Evolutionary conservation across 768 basidiomycete species (phyloP).

Genomic region (Termitomyces titanicus): DNA sequence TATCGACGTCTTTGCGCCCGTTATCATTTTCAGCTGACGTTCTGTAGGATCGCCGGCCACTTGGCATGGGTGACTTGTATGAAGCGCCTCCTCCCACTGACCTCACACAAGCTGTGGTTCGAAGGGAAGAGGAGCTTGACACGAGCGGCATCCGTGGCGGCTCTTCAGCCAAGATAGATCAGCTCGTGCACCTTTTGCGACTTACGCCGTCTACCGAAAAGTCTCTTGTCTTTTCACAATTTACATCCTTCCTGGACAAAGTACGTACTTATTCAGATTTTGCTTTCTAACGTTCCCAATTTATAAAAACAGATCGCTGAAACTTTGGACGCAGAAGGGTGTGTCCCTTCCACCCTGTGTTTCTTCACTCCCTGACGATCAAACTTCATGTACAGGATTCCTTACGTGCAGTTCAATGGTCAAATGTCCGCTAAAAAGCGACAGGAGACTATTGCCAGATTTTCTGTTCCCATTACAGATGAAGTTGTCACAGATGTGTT

Average conservation of each 20-base stretch:
- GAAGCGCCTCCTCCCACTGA: slow-evolving; percentile 65
- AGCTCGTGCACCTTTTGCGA: slow-evolving; percentile 68
- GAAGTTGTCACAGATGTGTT: slow-evolving; percentile 7
- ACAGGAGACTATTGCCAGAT: slow-evolving; percentile 71
- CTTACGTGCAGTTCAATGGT: slow-evolving; percentile 82
- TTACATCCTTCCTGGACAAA: slow-evolving; percentile 82
- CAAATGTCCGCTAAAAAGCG: slow-evolving; percentile 79
- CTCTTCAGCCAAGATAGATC: slow-evolving; percentile 84
- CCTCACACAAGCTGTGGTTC: slow-evolving; percentile 56
- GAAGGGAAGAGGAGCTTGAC: slow-evolving; percentile 36
- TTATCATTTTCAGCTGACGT: neutral
- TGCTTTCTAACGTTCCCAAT: neutral
- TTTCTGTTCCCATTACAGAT: slow-evolving; percentile 60
- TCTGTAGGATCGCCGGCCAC: slow-evolving; percentile 64
- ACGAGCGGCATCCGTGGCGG: slow-evolving; percentile 39
- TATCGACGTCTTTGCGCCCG: neutral
- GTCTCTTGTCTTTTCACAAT: slow-evolving; percentile 87
- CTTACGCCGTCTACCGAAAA: slow-evolving; percentile 71
- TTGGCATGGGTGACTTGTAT: slow-evolving; percentile 53
- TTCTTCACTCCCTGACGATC: neutral
- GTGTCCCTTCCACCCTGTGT: slow-evolving; percentile 11
- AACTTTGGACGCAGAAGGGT: slow-evolving; percentile 64
- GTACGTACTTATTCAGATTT: slow-evolving; percentile 28
- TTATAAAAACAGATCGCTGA: slow-evolving; percentile 57
- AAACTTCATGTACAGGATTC: slow-evolving; percentile 42